Base-by-base conservation (phyloP, 2,329 filamentous ascomycete species). In the Fusarium sarcochroum region DNA sequence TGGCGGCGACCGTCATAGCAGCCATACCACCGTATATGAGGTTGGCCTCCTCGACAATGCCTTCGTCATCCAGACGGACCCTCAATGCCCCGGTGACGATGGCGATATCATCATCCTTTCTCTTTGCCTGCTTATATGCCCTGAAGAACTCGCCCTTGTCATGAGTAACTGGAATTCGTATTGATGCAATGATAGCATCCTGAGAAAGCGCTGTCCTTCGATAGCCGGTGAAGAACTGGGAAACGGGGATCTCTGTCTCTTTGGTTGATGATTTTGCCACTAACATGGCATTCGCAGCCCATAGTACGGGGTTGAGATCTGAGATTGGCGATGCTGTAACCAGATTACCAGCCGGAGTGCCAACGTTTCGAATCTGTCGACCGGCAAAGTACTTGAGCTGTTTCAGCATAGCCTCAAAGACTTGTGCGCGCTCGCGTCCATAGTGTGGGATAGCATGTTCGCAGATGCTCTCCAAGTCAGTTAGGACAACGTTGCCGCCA, bases 21-120 rank as follows among this genome's bases (percentile, higher is more conserved):
- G 95, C 96, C 94, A 99, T 96, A 44, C 96, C 96, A 53, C 96
- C 96, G 72, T 97, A 98, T 5, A 97, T 92, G 21, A 99, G 84
- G 72, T 91, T 93, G 62, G 89, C 90, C 67, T 90, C 90, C 63
- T 90, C 85, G 7, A 98, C 93, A 3, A 88, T 77, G 41, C 95
- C 88, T 2, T 86, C 84, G 4, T 91, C 86, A 38, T 90, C 87
- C 4, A 98, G 80, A 7, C 87, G 88, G 7, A 98, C 85, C 35
- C 93, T 88, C 58, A 98, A 80, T 2, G 95, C 94, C 27, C 92
- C 90, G 48, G 97, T 98, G 23, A 98, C 96, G 73, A 99, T 98
- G 3, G 96, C 96, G 76, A 99, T 98, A 76, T 99, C 96, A 74
- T 99, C 96, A 73, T 99, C 96, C 77, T 98, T 98, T 70, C 96